Evolutionary conservation across 1,139 yeast genomes (phyloP).

Genomic region (Sugiyamaella xylanicola): DNA sequence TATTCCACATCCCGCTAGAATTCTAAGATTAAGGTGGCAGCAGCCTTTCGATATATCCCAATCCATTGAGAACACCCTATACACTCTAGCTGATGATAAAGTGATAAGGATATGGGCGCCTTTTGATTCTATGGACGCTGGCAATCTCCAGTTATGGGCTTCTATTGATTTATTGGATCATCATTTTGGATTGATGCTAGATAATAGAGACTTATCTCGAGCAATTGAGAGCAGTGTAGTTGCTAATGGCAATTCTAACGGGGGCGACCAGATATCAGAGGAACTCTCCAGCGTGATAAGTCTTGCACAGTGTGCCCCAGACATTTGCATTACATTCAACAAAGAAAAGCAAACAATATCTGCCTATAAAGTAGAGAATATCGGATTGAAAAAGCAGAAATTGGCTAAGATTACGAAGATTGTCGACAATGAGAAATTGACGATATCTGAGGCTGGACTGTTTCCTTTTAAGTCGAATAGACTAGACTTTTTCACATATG

Average conservation of each 20-base stretch:
- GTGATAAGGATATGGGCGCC: constrained; percentile 73
- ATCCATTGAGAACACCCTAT: constrained; percentile 50
- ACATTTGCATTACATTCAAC: constrained; percentile 56
- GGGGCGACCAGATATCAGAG: constrained; percentile 20
- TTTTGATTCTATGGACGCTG: constrained; percentile 48
- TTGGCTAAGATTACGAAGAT: constrained; percentile 38
- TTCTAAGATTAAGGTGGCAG: constrained; percentile 48
- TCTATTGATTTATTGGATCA: constrained; percentile 44
- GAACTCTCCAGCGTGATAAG: constrained; percentile 36
- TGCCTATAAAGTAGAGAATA: constrained; percentile 54
- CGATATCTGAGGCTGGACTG: constrained; percentile 14
- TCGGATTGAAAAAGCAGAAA: constrained; percentile 53
- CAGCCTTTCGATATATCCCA: constrained; percentile 33
- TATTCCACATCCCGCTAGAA: constrained; percentile 62
- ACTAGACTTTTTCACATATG: constrained; percentile 24
- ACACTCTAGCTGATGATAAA: constrained; percentile 60
- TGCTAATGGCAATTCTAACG: constrained; percentile 18
- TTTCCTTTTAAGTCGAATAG: constrained; percentile 27
- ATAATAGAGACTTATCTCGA: constrained; percentile 53
- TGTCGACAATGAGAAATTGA: constrained; percentile 20
- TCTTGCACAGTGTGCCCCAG: constrained; percentile 43
- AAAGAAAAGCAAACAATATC: constrained; percentile 49
- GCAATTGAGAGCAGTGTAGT: constrained; percentile 44
- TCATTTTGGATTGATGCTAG: constrained; percentile 56
- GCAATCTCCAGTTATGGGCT: constrained; percentile 64